Evolutionary conservation across 176 grass and related monocot genomes (phyloP).

Genomic region (Hsuehochloa calcarea): DNA sequence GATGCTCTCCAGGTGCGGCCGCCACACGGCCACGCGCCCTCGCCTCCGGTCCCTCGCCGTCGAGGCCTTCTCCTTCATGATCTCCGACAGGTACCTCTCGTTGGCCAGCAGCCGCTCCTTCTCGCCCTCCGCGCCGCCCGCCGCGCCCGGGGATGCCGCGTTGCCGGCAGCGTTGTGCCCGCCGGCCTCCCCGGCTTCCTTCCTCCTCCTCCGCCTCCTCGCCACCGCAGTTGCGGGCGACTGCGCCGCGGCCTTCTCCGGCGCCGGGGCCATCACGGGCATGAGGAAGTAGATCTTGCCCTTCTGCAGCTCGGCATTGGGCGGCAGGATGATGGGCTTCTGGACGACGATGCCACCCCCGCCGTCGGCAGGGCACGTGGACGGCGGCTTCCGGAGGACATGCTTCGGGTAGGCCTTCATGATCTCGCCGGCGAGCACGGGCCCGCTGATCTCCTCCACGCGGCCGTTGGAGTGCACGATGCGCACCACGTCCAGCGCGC

Average conservation of each 20-base stretch:
- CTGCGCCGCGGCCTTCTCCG: slow-evolving; percentile 28
- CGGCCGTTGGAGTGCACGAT: slow-evolving; percentile 96
- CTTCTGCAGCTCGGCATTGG: slow-evolving; percentile 81
- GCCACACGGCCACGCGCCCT: slow-evolving; percentile 84
- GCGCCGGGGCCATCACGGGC: slow-evolving; percentile 46
- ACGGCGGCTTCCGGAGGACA: slow-evolving; percentile 69
- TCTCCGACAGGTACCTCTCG: slow-evolving; percentile 89
- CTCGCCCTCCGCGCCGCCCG: slow-evolving; percentile 36
- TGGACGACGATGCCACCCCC: slow-evolving; percentile 45
- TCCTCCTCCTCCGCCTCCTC: slow-evolving; percentile 65
- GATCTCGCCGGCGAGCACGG: slow-evolving; percentile 80
- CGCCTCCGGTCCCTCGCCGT: slow-evolving; percentile 61
- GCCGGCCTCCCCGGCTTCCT: slow-evolving; percentile 7
- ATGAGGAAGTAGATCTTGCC: slow-evolving; percentile 98
- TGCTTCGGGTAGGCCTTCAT: slow-evolving; percentile 92
- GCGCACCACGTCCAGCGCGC: slow-evolving; percentile 90
- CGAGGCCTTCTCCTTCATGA: slow-evolving; percentile 78
- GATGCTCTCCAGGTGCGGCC: slow-evolving; percentile 95
- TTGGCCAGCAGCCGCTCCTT: slow-evolving; percentile 77
- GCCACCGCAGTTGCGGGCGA: slow-evolving; percentile 20
- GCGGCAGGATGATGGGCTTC: slow-evolving; percentile 71
- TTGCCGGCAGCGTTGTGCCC: background rate
- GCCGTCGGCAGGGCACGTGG: slow-evolving; percentile 48
- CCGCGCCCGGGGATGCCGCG: background rate
- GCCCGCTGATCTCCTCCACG: slow-evolving; percentile 83